Evolutionary conservation across 176 grass and related monocot genomes (phyloP).

Genomic region (Triticum urartu): DNA sequence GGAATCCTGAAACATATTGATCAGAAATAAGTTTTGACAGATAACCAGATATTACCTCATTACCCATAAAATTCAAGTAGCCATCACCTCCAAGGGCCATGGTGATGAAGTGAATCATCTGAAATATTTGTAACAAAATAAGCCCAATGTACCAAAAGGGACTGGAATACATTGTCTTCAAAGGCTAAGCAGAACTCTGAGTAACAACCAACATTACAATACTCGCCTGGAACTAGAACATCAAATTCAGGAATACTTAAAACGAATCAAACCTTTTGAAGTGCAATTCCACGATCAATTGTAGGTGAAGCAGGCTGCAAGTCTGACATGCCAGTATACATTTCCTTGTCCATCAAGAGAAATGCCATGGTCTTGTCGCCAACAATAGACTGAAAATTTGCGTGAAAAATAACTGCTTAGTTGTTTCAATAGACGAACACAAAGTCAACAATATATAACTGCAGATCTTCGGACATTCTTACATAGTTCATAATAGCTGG

Average conservation of each 20-base stretch:
- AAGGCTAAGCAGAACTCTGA: slow-evolving; percentile 3
- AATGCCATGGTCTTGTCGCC: slow-evolving; percentile 96
- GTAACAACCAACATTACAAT: not conserved
- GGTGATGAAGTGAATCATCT: slow-evolving; percentile 99
- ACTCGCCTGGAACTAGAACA: slow-evolving; percentile 17
- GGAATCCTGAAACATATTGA: not conserved
- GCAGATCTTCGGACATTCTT: slow-evolving; percentile 8
- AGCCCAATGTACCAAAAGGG: slow-evolving; percentile 5
- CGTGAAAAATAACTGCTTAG: not conserved
- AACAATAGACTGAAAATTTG: slow-evolving; percentile 73
- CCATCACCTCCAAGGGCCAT: slow-evolving; percentile 95
- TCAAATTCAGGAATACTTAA: slow-evolving; percentile 4
- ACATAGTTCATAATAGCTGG: not conserved
- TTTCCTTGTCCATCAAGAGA: slow-evolving; percentile 95
- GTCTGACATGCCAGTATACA: slow-evolving; percentile 98
- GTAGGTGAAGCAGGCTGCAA: slow-evolving; percentile 78
- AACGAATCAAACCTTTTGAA: slow-evolving; percentile 69
- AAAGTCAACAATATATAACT: not conserved
- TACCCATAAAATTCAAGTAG: slow-evolving; percentile 99
- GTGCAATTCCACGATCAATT: slow-evolving; percentile 82
- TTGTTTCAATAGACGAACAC: slow-evolving; percentile 24
- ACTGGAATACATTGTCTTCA: not conserved
- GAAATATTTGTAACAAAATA: slow-evolving; percentile 31
- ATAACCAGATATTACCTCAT: slow-evolving; percentile 60
- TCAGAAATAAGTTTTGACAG: not conserved